phyloP scores from a whole-genome alignment of 1,284 basidiomycete species.

The Heterobasidion irregulare region DNA sequence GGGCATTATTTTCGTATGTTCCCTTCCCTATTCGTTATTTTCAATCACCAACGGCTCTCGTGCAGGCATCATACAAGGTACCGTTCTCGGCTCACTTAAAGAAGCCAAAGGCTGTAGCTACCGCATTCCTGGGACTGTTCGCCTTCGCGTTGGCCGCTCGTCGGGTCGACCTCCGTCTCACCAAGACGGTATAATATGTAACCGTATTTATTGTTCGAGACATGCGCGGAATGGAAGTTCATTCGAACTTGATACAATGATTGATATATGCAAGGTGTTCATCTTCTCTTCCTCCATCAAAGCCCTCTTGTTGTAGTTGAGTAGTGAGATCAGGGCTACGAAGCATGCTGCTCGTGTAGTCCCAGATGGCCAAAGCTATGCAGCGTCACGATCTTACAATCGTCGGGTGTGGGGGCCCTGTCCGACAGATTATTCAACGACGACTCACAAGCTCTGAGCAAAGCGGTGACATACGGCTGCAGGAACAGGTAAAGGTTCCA shows the following conservation, averaged over 20 bases:
- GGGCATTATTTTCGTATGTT: conserved; percentile 63
- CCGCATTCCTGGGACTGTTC: conserved; percentile 61
- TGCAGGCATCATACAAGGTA: conserved; percentile 80
- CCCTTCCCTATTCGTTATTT: conserved; percentile 1
- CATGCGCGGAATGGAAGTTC: background rate
- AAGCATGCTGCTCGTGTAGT: background rate
- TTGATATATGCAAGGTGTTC: background rate
- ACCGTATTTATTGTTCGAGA: background rate
- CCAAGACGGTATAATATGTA: conserved; percentile 25
- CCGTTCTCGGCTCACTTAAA: conserved; percentile 69
- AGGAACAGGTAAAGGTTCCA: conserved; percentile 41
- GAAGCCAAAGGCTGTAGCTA: conserved; percentile 74
- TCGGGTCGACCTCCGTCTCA: conserved; percentile 60
- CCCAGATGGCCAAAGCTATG: conserved; percentile 2
- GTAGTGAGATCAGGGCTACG: background rate
- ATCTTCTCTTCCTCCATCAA: background rate
- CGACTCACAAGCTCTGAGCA: background rate
- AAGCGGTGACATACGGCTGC: conserved; percentile 30
- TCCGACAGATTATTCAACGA: background rate
- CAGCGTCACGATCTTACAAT: conserved; percentile 5
- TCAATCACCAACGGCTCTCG: background rate
- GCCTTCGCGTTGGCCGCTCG: conserved; percentile 48
- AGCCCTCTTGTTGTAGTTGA: background rate
- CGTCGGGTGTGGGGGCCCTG: conserved; percentile 3
- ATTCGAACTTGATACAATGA: background rate